phyloP scores from a whole-genome alignment of 768 basidiomycete species.

The Amanita phalloides region DNA sequence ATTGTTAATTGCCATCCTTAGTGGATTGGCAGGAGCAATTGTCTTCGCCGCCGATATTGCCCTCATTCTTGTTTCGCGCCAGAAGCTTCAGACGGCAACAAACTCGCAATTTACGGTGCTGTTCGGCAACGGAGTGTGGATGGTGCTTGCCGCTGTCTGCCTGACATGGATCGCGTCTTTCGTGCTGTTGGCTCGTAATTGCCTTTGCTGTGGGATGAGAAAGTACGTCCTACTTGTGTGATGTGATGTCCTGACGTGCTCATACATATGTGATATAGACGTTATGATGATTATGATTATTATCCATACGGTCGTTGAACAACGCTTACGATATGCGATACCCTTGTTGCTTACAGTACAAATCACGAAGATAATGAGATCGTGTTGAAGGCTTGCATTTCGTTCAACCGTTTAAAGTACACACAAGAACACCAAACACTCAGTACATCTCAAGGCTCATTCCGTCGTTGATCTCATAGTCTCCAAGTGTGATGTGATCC shows the following conservation, averaged over 20 bases:
- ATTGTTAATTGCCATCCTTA: constrained; percentile 46
- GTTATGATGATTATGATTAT: not conserved
- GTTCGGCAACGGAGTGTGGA: constrained; percentile 67
- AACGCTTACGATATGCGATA: not conserved
- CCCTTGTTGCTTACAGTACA: not conserved
- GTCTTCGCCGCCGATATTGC: constrained; percentile 56
- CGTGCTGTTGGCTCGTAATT: constrained; percentile 50
- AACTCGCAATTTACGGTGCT: constrained; percentile 31
- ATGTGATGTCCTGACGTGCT: not conserved
- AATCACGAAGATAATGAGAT: not conserved
- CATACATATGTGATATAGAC: not conserved
- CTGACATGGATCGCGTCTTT: constrained; percentile 53
- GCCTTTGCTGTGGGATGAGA: constrained; percentile 59
- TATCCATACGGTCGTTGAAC: not conserved
- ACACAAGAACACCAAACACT: not conserved
- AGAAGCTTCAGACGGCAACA: constrained; percentile 28
- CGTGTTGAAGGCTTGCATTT: not conserved
- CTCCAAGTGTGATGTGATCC: constrained; percentile 87
- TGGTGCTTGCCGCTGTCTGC: constrained; percentile 47
- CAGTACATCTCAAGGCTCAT: constrained; percentile 93
- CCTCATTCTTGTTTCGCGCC: constrained; percentile 40
- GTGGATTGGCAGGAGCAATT: constrained; percentile 41
- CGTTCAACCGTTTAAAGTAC: not conserved
- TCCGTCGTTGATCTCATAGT: constrained; percentile 90
- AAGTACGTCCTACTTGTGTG: constrained; percentile 16